Base-by-base conservation (phyloP, 164 flowering plant genomes). In the Nymphaea colorata region DNA sequence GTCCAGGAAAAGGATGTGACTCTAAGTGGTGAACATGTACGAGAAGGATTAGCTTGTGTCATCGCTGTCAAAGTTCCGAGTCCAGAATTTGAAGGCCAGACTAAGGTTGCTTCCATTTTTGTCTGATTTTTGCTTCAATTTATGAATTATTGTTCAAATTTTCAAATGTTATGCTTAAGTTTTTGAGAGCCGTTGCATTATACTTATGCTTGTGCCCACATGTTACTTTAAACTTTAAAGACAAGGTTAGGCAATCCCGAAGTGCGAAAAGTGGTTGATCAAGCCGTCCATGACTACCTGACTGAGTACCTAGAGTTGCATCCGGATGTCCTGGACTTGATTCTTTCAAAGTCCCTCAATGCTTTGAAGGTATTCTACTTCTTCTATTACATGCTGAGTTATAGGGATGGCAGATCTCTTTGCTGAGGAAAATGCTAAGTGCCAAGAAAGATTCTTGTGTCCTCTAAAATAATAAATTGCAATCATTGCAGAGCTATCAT, bases 61-160 rank as follows among this genome's bases (percentile, higher is more conserved):
- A 73, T 92, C 74, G 90, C 99, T 25, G 97, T 95, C 68, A 95
- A 89, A 78, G 96, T 95, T 78, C 86, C 96, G 44, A 90, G 89
- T 75, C 99, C 99, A 8, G 99, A 95, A 75, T 95, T 95, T 80
- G 99, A 95, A 86, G 98, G 99, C 62, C 99, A 95, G 73, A 95
- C 98, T 66, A 95, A 95, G 97, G 99, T 91, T 74, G 55, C 63
- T 16, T 15, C 36, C 57, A 71, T 4, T 44, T 69, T 62, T 57
- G 11, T 42, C 59, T 45, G 7, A 45, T 45, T 10, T 45, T 45
- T 5, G 11, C 11, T 45, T 45, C 36, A 25, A 25, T 0, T 25
- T 25, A 25, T 25, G 0, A 25, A 25, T 25, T 25, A 25, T 25
- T 25, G 36, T 25, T 25, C 36, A 25, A 25, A 25, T 25, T 25